Percentiles rank a stretch among this genome's conserved stretches.
Conservation (phyloP, 2,329 filamentous ascomycete genomes). For the Nigrospora oryzae region DNA sequence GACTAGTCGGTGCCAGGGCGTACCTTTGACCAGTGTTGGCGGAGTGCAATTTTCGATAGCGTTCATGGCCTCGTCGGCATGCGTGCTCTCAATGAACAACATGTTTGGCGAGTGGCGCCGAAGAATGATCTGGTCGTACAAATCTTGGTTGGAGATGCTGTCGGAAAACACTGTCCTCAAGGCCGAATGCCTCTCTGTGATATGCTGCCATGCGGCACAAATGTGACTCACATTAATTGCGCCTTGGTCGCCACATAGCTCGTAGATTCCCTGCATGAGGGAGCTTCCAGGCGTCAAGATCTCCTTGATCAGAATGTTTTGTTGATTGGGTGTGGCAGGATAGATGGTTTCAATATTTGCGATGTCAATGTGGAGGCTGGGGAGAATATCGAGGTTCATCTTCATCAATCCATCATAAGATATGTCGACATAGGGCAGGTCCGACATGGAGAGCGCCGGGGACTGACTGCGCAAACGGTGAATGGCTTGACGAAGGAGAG, state of each 20-base stretch:
- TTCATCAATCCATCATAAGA: constrained; percentile 35
- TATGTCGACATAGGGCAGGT: constrained; percentile 38
- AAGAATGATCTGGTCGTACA: constrained; percentile 42
- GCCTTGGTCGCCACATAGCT: constrained; percentile 30
- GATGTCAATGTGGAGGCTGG: constrained; percentile 30
- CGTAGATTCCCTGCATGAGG: constrained; percentile 37
- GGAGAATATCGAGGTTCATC: constrained; percentile 32
- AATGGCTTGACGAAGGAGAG: constrained; percentile 34
- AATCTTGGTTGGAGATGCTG: constrained; percentile 35
- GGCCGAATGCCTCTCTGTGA: constrained; percentile 34
- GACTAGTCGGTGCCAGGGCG: constrained; percentile 40
- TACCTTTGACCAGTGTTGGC: constrained; percentile 24
- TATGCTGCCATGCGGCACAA: constrained; percentile 40
- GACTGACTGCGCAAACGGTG: constrained; percentile 28
- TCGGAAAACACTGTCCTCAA: constrained; percentile 44
- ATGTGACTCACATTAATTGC: constrained; percentile 33
- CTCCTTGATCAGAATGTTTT: constrained; percentile 40
- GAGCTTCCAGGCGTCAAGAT: constrained; percentile 30
- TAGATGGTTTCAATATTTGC: constrained; percentile 40
- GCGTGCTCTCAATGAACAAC: constrained; percentile 40
- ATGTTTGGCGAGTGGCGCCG: constrained; percentile 38
- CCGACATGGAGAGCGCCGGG: constrained; percentile 40
- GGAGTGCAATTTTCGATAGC: constrained; percentile 33
- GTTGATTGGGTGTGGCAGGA: constrained; percentile 38
- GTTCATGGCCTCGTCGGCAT: constrained; percentile 26